Percentiles rank a stretch among this genome's conserved stretches.
Conservation (phyloP, 2,329 filamentous ascomycete species). For the Alternaria hordeiaustralica region DNA sequence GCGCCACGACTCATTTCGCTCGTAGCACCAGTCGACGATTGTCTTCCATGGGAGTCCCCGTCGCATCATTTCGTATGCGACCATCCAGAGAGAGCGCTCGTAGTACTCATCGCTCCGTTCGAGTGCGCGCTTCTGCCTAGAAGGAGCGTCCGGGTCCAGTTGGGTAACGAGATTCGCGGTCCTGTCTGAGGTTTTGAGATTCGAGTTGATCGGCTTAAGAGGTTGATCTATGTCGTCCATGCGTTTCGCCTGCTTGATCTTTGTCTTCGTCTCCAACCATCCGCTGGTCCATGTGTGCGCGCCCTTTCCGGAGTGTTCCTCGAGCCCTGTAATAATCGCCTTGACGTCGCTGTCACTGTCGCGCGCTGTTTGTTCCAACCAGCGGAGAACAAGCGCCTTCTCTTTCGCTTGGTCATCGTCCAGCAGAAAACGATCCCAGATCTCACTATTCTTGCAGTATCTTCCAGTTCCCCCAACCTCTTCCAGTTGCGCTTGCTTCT, state of each 20-base stretch:
- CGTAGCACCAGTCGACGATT: conserved; percentile 84
- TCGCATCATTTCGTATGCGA: conserved; percentile 91
- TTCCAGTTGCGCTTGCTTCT: conserved; percentile 42
- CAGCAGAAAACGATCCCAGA: conserved; percentile 77
- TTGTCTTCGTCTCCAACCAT: conserved; percentile 89
- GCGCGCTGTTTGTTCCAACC: conserved; percentile 81
- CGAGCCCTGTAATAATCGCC: conserved; percentile 72
- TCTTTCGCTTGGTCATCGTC: conserved; percentile 77
- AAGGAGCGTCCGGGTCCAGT: conserved; percentile 88
- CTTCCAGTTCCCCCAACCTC: conserved; percentile 42
- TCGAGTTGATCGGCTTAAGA: conserved; percentile 53
- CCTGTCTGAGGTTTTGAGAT: conserved; percentile 51
- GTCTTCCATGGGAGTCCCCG: conserved; percentile 76
- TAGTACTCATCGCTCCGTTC: conserved; percentile 86
- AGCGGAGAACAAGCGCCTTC: conserved; percentile 79
- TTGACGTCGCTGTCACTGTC: conserved; percentile 73
- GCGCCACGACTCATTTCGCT: conserved; percentile 87
- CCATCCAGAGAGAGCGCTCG: conserved; percentile 88
- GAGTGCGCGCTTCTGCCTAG: conserved; percentile 76
- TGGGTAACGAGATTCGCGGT: conserved; percentile 77
- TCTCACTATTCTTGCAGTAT: conserved; percentile 66
- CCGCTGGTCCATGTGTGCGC: conserved; percentile 77
- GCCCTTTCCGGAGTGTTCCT: conserved; percentile 73
- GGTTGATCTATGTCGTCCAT: conserved; percentile 58
- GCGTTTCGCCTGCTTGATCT: conserved; percentile 89